Evolutionary conservation across 768 basidiomycete species (phyloP).

Genomic region (Rhodotorula kratochvilovae): DNA sequence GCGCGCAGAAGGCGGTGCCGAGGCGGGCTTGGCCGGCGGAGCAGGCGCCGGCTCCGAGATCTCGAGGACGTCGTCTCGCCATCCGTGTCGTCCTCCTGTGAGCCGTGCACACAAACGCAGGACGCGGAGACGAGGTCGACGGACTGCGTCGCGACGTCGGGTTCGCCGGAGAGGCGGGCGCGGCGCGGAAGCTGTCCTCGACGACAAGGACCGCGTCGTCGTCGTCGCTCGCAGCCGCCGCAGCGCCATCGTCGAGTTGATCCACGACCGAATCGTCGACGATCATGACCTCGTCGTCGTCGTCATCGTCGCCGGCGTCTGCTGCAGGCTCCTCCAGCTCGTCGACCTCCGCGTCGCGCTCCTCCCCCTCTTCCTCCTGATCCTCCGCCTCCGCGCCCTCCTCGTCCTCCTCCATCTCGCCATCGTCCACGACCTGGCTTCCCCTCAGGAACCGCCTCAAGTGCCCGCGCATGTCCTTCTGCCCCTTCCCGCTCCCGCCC

Average conservation of each 20-base stretch:
- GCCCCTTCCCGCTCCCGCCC: constrained; percentile 16
- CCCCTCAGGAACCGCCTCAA: constrained; percentile 13
- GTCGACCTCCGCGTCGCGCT: background rate
- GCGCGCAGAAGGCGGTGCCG: no score
- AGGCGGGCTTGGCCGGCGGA: background rate
- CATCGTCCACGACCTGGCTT: constrained; percentile 10
- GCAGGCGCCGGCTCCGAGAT: background rate
- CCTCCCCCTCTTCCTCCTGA: background rate
- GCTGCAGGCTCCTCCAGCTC: background rate
- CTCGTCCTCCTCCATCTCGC: constrained; percentile 16
- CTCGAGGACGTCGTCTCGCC: constrained; percentile 1
- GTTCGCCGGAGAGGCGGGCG: no score
- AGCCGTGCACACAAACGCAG: constrained; percentile 23
- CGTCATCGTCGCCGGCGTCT: background rate
- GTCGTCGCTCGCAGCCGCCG: background rate
- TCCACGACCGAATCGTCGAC: constrained; percentile 43
- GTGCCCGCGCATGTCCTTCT: constrained; percentile 6
- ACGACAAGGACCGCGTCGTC: constrained; percentile 1
- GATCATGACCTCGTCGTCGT: background rate
- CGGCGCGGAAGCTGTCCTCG: background rate
- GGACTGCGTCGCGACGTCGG: background rate
- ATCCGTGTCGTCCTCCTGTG: background rate
- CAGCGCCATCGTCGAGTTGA: background rate
- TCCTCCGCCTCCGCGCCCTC: background rate
- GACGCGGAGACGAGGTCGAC: constrained; percentile 6